Base-by-base conservation (phyloP, 176 grass and related monocot genomes). In the Phoenix roebelenii region DNA sequence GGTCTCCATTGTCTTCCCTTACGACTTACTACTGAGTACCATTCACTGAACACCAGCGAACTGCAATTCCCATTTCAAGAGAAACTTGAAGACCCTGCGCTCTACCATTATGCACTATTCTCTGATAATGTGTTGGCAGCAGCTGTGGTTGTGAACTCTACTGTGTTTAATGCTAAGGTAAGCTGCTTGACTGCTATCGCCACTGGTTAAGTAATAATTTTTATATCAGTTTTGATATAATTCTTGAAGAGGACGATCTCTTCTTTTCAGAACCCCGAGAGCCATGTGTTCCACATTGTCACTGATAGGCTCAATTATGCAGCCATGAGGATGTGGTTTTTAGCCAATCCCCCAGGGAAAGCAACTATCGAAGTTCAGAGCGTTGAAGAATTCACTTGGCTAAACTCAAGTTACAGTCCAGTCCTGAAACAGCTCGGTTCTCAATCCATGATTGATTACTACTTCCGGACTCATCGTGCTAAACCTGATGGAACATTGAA, bases 261-360 rank as follows among this genome's bases (percentile, higher is more conserved):
- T 63, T 54, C 64, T 6, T 76, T 90, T 62, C 86, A 95, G 90
- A 63, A 90, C 78, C 86, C 90, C 55, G 69, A 76, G 51, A 67
- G 79, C 25, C 83, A 90, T 77, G 83, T 95, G 48, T 87, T 95
- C 71, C 86, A 90, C 73, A 87, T 95, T 73, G 83, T 90, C 28
- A 95, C 86, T 12, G 90, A 95, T 71, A 80, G 77, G 72, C 77
- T 90, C 55, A 95, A 90, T 73, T 90, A 84, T 22, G 76, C 86
- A 55, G 77, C 90, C 54, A 90, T 95, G 83, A 75, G 74, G 57
- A 95, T 95, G 90, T 95, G 86, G 90, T 95, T 95, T 68, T 64
- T 95, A 48, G 79, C 83, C 60, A 95, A 95, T 18, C 86, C 86
- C 70, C 86, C 86, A 50, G 83, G 80, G 60, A 68, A 90, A 70